Percentiles rank a stretch among this genome's conserved stretches.
Evolutionary conservation across 1,139 yeast species (phyloP).

Genomic region (Hyphopichia wangnamkhiaoensis): DNA sequence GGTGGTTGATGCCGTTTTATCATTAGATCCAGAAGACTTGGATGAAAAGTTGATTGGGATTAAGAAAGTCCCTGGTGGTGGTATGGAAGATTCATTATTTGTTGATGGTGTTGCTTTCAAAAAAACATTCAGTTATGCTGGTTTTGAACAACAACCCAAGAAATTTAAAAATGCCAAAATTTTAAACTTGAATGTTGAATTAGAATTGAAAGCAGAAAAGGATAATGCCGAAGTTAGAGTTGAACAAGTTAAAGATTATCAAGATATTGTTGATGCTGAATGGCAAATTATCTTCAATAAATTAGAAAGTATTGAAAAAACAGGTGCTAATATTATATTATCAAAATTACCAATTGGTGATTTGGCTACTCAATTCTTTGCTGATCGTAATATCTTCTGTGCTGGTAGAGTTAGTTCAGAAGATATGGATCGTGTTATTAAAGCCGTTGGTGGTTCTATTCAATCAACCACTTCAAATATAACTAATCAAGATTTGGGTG

Average conservation of each 20-base stretch:
- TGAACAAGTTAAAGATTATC: constrained; percentile 90
- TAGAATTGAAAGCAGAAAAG: constrained; percentile 96
- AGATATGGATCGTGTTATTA: constrained; percentile 88
- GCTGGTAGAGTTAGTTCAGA: constrained; percentile 92
- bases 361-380: constrained; percentile 95
- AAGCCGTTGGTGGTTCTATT: constrained; percentile 91
- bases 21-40: constrained; percentile 79
- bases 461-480: constrained; percentile 91
- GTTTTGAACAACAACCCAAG: constrained; percentile 98
- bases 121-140: constrained; percentile 95
- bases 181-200: constrained; percentile 82
- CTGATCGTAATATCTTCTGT: constrained; percentile 94
- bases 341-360: constrained; percentile 98
- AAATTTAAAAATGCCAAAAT: constrained; percentile 77
- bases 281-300: constrained; percentile 92
- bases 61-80: constrained; percentile 95
- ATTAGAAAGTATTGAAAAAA: constrained; percentile 73
- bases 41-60: constrained; percentile 92
- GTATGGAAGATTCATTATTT: constrained; percentile 88
- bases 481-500: constrained; percentile 68
- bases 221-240: constrained; percentile 99
- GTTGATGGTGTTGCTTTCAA: constrained; percentile 96
- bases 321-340: constrained; percentile 91
- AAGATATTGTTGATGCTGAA: constrained; percentile 96
- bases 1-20: constrained; percentile 94